Evolutionary conservation across 2,329 filamentous ascomycete genomes (phyloP).

Genomic region (Capronia coronata): DNA sequence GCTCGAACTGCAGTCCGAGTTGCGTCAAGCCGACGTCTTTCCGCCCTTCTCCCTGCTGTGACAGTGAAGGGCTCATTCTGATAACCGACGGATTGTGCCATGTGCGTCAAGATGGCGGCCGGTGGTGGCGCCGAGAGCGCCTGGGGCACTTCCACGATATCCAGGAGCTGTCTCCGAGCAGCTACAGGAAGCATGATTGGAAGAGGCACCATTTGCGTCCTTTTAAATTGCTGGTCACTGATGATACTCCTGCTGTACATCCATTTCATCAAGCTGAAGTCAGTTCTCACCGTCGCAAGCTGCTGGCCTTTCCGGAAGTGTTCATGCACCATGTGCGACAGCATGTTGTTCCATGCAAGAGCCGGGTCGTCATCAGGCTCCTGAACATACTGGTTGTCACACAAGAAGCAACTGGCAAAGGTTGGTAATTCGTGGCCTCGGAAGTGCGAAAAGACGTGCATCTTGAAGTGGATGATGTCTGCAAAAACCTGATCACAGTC

Average conservation of each 20-base stretch:
- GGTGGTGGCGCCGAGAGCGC: constrained; percentile 21
- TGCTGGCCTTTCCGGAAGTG: constrained; percentile 40
- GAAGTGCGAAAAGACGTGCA: constrained; percentile 43
- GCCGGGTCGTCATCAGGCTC: constrained; percentile 24
- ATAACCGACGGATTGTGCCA: constrained; percentile 19
- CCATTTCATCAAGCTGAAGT: constrained; percentile 43
- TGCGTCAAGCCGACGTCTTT: constrained; percentile 26
- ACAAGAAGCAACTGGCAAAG: constrained; percentile 41
- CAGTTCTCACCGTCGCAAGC: constrained; percentile 37
- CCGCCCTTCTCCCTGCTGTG: constrained; percentile 24
- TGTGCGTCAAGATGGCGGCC: constrained; percentile 15
- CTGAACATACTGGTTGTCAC: constrained; percentile 29
- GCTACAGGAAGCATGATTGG: constrained; percentile 26
- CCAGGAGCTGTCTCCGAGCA: constrained; percentile 8
- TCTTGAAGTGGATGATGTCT: constrained; percentile 37
- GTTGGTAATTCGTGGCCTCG: constrained; percentile 36
- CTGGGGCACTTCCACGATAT: constrained; percentile 11
- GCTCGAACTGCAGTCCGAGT: constrained; percentile 22
- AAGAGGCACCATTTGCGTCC: constrained; percentile 37
- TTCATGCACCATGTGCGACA: constrained; percentile 37
- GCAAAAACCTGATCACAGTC: constrained; percentile 39
- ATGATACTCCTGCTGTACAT: constrained; percentile 40
- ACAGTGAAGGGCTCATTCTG: constrained; percentile 23
- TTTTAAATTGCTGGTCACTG: constrained; percentile 39
- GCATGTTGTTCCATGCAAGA: constrained; percentile 39